phyloP scores from a whole-genome alignment of 441 rosid genomes.

The Syzygium malaccense region DNA sequence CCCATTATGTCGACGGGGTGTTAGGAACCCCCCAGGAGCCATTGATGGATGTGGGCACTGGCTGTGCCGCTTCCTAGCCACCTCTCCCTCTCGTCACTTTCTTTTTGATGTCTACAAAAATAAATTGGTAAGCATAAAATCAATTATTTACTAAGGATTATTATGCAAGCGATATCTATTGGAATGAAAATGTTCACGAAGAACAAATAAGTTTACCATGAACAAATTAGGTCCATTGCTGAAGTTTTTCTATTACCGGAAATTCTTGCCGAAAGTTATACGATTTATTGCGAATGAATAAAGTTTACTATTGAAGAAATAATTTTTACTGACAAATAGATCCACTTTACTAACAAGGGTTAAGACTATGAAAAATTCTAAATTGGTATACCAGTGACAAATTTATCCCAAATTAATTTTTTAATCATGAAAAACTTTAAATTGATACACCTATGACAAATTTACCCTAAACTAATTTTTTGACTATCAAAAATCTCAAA shows the following conservation, averaged over 20 bases:
- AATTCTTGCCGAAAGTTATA: neutral
- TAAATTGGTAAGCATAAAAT: rapidly evolving
- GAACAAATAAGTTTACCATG: neutral
- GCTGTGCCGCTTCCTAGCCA: too few species aligned
- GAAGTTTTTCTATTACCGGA: neutral
- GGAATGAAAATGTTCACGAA: neutral
- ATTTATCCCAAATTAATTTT: too few species aligned
- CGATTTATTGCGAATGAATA: neutral
- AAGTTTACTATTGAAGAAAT: neutral
- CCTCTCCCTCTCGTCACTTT: too few species aligned
- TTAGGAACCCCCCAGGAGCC: too few species aligned
- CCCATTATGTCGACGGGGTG: too few species aligned
- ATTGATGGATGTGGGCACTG: too few species aligned
- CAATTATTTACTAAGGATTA: neutral
- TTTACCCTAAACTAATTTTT: too few species aligned
- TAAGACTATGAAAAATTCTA: too few species aligned
- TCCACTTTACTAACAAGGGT: neutral
- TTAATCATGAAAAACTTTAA: too few species aligned
- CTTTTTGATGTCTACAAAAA: neutral
- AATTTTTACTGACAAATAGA: neutral
- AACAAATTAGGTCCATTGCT: neutral
- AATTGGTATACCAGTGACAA: too few species aligned
- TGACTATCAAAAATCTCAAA: too few species aligned
- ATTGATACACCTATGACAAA: too few species aligned
- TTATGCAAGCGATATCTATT: neutral